phyloP scores from a whole-genome alignment of 352 stramenopile species.

The Phytophthora fragariae region DNA sequence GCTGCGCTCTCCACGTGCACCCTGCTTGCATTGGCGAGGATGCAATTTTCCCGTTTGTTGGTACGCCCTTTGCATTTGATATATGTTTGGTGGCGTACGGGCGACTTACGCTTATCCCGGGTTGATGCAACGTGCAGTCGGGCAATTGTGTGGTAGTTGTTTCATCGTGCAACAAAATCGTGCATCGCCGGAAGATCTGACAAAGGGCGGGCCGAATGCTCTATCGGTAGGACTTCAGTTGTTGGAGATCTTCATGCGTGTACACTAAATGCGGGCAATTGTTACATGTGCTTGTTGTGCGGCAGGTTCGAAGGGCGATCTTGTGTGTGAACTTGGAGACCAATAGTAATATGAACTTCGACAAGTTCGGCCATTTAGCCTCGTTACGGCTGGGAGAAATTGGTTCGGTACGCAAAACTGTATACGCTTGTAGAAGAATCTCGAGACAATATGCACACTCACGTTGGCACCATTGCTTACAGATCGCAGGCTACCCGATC shows the following conservation, averaged over 20 bases:
- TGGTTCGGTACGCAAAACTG: constrained; percentile 48
- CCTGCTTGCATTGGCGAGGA: constrained; percentile 66
- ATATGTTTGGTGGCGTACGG: not conserved
- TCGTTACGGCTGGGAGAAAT: constrained; percentile 78
- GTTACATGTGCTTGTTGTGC: not conserved
- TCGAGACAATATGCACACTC: not conserved
- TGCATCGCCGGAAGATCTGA: constrained; percentile 72
- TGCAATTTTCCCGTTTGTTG: constrained; percentile 60
- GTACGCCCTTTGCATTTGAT: constrained; percentile 30
- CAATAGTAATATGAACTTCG: constrained; percentile 67
- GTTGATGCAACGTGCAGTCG: constrained; percentile 39
- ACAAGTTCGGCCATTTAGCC: constrained; percentile 82
- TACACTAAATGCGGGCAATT: constrained; percentile 3
- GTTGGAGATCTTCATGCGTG: not conserved
- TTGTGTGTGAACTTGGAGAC: constrained; percentile 79
- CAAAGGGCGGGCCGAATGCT: constrained; percentile 60
- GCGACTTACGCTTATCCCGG: not conserved
- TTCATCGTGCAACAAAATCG: constrained; percentile 78
- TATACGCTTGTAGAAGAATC: not conserved
- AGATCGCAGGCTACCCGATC: constrained; percentile 84
- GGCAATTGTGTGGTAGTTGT: constrained; percentile 75
- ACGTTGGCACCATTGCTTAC: constrained; percentile 11
- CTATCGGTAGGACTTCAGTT: constrained; percentile 50
- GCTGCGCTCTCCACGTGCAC: constrained; percentile 69
- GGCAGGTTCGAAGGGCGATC: constrained; percentile 72